These are phyloP conservation scores for Pseudogymnoascus sp. DNA, from an alignment of 2,329 filamentous ascomycete species.

Conservation along the genomic window DNA sequence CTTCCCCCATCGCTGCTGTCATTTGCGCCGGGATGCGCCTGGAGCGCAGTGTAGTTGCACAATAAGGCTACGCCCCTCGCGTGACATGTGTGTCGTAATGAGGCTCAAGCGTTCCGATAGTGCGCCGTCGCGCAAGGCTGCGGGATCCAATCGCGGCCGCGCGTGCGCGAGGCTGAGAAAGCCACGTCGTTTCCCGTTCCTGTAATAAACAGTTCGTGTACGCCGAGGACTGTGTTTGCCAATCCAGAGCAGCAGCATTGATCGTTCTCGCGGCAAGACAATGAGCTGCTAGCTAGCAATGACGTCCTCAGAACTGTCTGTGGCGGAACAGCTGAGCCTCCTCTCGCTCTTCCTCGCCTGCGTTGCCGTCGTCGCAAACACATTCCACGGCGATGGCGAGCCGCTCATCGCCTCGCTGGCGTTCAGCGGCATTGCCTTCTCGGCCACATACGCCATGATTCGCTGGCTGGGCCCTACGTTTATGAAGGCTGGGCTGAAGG, in stretches of 20 bases:
- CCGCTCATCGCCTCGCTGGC: conserved; percentile 82
- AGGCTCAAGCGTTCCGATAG: neutral
- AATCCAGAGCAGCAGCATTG: neutral
- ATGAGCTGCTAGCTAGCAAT: conserved; percentile 8
- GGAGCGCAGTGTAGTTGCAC: neutral
- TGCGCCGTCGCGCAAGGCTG: neutral
- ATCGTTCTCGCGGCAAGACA: neutral
- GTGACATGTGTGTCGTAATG: neutral
- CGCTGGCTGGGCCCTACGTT: conserved; percentile 89
- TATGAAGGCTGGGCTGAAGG: conserved; percentile 78
- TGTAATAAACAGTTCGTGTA: too few species aligned
- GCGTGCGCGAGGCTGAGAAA: neutral
- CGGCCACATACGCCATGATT: conserved; percentile 74
- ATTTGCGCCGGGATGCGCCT: neutral
- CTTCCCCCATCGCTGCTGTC: neutral
- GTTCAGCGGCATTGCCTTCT: conserved; percentile 76
- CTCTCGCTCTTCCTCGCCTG: conserved; percentile 59
- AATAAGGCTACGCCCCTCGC: neutral
- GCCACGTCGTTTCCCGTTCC: neutral
- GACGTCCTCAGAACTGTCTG: conserved; percentile 36
- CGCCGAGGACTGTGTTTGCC: neutral
- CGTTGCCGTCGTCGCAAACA: conserved; percentile 66
- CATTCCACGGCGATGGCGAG: conserved; percentile 73
- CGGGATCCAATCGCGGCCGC: neutral
- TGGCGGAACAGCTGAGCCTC: conserved; percentile 45